phyloP scores from a whole-genome alignment of 2,329 filamentous ascomycete genomes.

The Paracorniculantispora psalliotae region DNA sequence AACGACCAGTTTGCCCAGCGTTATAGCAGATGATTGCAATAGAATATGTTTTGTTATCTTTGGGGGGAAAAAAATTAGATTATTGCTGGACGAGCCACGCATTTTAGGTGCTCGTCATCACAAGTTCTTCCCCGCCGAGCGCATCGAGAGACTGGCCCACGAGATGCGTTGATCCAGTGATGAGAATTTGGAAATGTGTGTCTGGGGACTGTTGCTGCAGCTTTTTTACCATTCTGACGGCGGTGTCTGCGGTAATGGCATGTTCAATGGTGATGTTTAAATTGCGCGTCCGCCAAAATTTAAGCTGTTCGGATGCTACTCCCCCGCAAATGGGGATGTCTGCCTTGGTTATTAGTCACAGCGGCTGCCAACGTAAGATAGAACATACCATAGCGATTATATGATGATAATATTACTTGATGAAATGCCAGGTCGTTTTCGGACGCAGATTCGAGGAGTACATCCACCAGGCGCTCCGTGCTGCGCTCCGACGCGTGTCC shows the following conservation, averaged over 20 bases:
- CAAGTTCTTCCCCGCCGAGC: background rate
- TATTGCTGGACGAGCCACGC: background rate
- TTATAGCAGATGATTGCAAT: no score
- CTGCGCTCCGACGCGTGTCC: slow-evolving; percentile 5
- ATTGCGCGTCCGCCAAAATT: background rate
- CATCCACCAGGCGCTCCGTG: background rate
- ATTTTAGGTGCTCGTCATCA: background rate
- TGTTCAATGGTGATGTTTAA: background rate
- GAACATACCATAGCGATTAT: background rate
- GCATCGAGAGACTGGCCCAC: background rate
- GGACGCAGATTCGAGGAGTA: background rate
- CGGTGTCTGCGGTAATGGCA: background rate
- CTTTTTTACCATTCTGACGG: background rate
- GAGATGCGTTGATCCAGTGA: background rate
- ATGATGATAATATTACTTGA: background rate
- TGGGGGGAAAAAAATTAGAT: no score
- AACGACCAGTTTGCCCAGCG: no score
- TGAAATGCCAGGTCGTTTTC: background rate
- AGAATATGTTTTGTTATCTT: no score
- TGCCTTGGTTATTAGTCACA: background rate
- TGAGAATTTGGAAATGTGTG: background rate
- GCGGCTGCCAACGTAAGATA: background rate
- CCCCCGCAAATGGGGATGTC: background rate
- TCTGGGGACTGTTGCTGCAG: background rate
- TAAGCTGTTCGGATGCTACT: background rate